These are phyloP conservation scores for Bacterosira constricta DNA, from an alignment of 108 stramenopile genomes.

Conservation along the genomic window DNA sequence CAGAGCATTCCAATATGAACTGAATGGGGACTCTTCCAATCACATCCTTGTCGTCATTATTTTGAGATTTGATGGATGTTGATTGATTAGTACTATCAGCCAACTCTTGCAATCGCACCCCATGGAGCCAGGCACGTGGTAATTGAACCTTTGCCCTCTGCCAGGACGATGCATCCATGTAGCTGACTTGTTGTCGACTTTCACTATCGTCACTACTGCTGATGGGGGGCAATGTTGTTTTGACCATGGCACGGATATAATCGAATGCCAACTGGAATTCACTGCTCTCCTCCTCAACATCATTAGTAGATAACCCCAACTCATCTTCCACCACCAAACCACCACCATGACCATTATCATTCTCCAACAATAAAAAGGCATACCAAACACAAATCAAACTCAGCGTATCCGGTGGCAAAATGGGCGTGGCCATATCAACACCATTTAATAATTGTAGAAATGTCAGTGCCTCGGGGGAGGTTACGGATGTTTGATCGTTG, in stretches of 20 bases:
- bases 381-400: slow-evolving; percentile 35
- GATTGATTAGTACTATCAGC: too few species aligned
- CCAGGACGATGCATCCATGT: slow-evolving; percentile 23
- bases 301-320: not conserved
- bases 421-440: slow-evolving; percentile 80
- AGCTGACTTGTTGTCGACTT: not conserved
- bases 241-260: slow-evolving; percentile 31
- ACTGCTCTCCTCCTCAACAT: not conserved
- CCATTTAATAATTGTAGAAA: slow-evolving; percentile 64
- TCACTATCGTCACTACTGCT: not conserved
- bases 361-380: slow-evolving; percentile 27
- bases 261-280: slow-evolving; percentile 23
- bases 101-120: slow-evolving; percentile 30
- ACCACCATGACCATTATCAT: too few species aligned
- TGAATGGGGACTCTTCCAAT: slow-evolving; percentile 34
- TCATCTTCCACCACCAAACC: not conserved
- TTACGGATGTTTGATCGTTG: slow-evolving; percentile 48
- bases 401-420: slow-evolving; percentile 65
- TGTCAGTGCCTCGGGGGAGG: slow-evolving; percentile 74
- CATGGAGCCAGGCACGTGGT: slow-evolving; percentile 38
- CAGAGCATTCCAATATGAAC: slow-evolving; percentile 41
- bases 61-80: too few species aligned
- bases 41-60: not conserved
- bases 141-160: slow-evolving; percentile 32
- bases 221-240: slow-evolving; percentile 22